Conservation (phyloP, 176 grass and related monocot species). For the Rhynchospora breviuscula region DNA sequence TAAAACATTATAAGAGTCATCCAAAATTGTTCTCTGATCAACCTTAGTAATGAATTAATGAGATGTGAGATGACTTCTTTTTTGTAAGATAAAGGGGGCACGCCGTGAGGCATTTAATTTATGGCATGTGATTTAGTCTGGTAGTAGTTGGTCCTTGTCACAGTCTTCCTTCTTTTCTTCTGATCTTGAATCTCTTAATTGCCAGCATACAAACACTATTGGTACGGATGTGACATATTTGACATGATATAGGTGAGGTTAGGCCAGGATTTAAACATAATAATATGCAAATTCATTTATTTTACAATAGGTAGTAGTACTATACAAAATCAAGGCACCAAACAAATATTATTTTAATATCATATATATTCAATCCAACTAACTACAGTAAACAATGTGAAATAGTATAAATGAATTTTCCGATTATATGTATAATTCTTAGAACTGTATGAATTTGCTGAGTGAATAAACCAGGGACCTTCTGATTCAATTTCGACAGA, state of each 20-base stretch:
- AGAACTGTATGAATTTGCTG: neutral
- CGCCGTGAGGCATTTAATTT: slow-evolving; percentile 20
- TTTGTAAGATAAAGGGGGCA: neutral
- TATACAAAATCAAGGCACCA: neutral
- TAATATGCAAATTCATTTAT: neutral
- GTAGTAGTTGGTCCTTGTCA: slow-evolving; percentile 16
- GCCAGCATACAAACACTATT: neutral
- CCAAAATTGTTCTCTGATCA: neutral
- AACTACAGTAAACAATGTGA: neutral
- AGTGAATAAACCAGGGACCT: neutral
- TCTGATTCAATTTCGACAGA: neutral
- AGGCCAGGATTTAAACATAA: neutral
- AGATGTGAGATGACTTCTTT: neutral
- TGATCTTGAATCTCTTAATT: slow-evolving; percentile 14
- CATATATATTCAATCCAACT: neutral
- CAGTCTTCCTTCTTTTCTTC: neutral
- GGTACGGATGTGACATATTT: neutral
- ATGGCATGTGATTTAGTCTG: slow-evolving; percentile 6
- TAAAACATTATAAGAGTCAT: neutral
- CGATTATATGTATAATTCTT: no score
- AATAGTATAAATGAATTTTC: neutral
- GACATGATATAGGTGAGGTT: neutral
- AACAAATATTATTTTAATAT: no score
- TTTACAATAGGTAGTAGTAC: no score
- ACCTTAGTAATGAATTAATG: neutral